phyloP scores from a whole-genome alignment of 495 filamentous ascomycete genomes.

The Aspergillus ellipticus region DNA sequence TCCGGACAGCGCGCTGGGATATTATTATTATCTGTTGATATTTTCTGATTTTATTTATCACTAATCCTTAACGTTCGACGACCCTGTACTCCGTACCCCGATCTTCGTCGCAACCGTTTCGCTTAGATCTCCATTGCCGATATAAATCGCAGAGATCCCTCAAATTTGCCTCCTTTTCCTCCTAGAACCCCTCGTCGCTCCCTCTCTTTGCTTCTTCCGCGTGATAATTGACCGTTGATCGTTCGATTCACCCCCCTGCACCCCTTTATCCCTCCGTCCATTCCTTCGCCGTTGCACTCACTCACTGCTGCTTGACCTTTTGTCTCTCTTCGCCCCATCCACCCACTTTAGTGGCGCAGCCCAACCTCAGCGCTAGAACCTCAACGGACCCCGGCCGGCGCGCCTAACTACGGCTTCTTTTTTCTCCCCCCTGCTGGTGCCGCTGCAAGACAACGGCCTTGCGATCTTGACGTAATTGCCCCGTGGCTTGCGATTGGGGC shows the following conservation, averaged over 20 bases:
- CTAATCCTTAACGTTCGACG: constrained; percentile 3
- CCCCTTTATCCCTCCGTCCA: constrained; percentile 1
- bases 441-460: constrained; percentile 20
- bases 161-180: background rate
- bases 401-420: constrained; percentile 16
- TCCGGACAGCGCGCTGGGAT: background rate
- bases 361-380: constrained; percentile 17
- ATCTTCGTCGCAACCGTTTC: background rate
- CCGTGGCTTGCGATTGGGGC: constrained; percentile 18
- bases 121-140: constrained; percentile 1
- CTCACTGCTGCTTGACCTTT: constrained; percentile 9
- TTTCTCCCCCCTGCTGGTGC: constrained; percentile 10
- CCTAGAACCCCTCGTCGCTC: background rate
- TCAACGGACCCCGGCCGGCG: constrained; percentile 13
- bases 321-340: constrained; percentile 9
- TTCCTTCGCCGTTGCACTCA: constrained; percentile 7
- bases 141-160: constrained; percentile 5
- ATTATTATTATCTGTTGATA: constrained; percentile 8
- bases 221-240: constrained; percentile 12
- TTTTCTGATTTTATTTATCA: constrained; percentile 6
- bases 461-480: constrained; percentile 25
- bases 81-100: constrained; percentile 1
- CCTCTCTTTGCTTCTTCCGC: background rate
- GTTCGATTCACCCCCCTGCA: constrained; percentile 7
- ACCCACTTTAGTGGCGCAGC: constrained; percentile 21